These are phyloP conservation scores for Chlorella ohadii DNA, from an alignment of 139 green algal genomes.

Conservation along the genomic window DNA sequence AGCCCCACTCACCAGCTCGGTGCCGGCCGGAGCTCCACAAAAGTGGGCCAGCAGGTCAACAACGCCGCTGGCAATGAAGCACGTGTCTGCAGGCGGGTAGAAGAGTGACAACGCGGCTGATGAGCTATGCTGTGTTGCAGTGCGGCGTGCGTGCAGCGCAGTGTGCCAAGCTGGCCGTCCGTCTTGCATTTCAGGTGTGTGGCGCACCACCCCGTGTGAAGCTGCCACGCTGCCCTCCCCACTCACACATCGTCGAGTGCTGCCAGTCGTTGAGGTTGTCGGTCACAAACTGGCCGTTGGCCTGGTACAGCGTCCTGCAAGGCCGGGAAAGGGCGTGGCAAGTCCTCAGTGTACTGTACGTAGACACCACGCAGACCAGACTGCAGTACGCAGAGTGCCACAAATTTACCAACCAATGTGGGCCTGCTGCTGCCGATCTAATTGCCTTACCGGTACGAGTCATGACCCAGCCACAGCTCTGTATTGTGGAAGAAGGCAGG, in stretches of 20 bases:
- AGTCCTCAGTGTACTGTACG: no score
- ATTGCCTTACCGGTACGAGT: conserved; percentile 41
- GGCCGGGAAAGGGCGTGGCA: neutral
- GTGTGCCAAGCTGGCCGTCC: no score
- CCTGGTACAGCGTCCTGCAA: conserved; percentile 47
- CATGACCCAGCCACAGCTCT: conserved; percentile 70
- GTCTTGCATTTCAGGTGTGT: no score
- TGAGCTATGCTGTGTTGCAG: no score
- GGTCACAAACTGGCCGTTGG: conserved; percentile 54
- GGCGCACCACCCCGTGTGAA: no score
- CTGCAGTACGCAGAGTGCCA: no score
- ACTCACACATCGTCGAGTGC: conserved; percentile 56
- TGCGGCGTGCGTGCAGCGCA: no score
- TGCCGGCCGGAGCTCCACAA: conserved; percentile 28
- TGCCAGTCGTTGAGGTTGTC: conserved; percentile 69
- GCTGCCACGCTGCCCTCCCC: no score
- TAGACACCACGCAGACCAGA: no score
- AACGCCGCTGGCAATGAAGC: conserved; percentile 52
- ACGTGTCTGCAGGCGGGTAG: conserved; percentile 25
- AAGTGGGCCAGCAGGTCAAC: conserved; percentile 59
- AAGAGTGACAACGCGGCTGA: no score
- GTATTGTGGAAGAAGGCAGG: no score
- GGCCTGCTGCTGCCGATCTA: neutral
- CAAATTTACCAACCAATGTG: neutral
- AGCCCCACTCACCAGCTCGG: conserved; percentile 44